Evolutionary conservation across 179 eudicot species (phyloP).

Genomic region (Spinacia oleracea): DNA sequence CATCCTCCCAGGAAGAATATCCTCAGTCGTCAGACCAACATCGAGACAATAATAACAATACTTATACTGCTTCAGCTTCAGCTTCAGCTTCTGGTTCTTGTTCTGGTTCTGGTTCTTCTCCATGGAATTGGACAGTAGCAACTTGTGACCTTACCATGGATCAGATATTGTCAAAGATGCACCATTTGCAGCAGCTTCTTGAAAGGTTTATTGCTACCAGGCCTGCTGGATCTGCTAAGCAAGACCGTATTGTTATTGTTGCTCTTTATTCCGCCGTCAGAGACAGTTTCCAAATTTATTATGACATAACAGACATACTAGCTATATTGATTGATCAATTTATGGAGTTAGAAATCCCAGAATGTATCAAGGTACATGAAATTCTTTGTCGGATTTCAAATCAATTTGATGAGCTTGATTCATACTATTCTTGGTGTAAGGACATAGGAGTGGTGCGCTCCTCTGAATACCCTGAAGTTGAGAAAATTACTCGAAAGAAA

Average conservation of each 20-base stretch:
- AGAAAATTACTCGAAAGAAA: constrained; percentile 60
- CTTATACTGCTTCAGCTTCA: too few relatives aligned
- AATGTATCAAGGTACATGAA: constrained; percentile 53
- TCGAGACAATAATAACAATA: background rate
- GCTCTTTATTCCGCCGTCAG: constrained; percentile 63
- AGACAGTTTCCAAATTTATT: constrained; percentile 66
- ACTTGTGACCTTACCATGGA: constrained; percentile 40
- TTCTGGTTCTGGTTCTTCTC: constrained; percentile 15
- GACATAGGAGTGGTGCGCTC: constrained; percentile 54
- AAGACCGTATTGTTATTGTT: constrained; percentile 55
- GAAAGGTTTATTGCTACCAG: constrained; percentile 77
- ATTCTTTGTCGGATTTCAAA: constrained; percentile 58
- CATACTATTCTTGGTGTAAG: constrained; percentile 65
- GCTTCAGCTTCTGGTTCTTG: constrained; percentile 17
- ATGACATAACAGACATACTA: constrained; percentile 58
- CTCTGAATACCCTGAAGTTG: constrained; percentile 75
- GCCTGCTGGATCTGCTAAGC: constrained; percentile 76
- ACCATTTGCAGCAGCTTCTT: constrained; percentile 64
- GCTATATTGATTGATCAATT: constrained; percentile 59
- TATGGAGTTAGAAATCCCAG: constrained; percentile 51
- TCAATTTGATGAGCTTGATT: constrained; percentile 76
- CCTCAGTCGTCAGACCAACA: background rate
- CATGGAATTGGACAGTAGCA: constrained; percentile 14
- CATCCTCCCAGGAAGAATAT: constrained; percentile 26
- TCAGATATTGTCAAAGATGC: constrained; percentile 43